These are phyloP conservation scores for Colletotrichum euphorbiae DNA, from an alignment of 2,329 filamentous ascomycete genomes.

Conservation along the genomic window DNA sequence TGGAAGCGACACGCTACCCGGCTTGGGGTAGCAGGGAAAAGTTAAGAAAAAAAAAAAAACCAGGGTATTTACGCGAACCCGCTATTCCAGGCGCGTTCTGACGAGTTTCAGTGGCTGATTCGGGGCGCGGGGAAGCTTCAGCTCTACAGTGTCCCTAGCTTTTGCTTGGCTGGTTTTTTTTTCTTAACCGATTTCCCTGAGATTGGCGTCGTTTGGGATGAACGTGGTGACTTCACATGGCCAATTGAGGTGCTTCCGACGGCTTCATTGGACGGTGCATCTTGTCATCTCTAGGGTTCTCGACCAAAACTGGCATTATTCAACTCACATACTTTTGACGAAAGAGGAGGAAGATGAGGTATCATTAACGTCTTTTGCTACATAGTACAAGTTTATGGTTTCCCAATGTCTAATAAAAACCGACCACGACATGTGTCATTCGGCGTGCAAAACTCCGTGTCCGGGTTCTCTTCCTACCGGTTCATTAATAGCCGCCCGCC, in stretches of 20 bases:
- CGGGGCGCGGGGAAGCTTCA: constrained; percentile 26
- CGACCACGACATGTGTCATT: constrained; percentile 23
- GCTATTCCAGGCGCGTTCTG: constrained; percentile 29
- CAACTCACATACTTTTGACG: not conserved
- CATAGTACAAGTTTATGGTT: constrained; percentile 30
- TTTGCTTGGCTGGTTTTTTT: constrained; percentile 3
- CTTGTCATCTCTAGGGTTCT: not conserved
- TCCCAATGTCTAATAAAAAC: constrained; percentile 22
- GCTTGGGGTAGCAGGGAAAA: not conserved
- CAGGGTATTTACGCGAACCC: constrained; percentile 34
- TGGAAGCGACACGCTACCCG: constrained; percentile 30
- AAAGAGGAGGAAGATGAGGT: constrained; percentile 2
- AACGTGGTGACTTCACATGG: constrained; percentile 25
- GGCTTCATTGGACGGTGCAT: constrained; percentile 21
- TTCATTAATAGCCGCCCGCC: constrained; percentile 29
- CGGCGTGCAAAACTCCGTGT: constrained; percentile 34
- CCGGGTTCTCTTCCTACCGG: constrained; percentile 10
- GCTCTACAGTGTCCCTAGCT: constrained; percentile 26
- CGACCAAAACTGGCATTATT: not conserved
- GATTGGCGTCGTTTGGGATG: not conserved
- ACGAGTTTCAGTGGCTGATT: constrained; percentile 24
- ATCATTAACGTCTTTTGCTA: constrained; percentile 34
- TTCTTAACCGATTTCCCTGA: constrained; percentile 3
- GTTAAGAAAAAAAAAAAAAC: not conserved
- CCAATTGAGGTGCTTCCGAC: not conserved